Conservation (phyloP, 225 moss, liverwort and hornwort genomes). For the Sphagnum contortum region DNA sequence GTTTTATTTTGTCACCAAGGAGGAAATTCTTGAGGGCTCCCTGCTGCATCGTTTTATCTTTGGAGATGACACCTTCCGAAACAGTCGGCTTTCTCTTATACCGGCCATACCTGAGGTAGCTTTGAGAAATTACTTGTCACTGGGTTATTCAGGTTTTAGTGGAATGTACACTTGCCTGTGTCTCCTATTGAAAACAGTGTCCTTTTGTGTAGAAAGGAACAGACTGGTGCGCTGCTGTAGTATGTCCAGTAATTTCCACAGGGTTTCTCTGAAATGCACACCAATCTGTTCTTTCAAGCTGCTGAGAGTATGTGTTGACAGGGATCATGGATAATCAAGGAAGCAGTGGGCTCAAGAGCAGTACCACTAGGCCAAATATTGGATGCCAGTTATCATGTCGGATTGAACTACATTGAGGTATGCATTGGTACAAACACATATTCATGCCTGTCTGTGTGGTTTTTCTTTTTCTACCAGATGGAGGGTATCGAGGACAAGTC, state of each 20-base stretch:
- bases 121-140: no score
- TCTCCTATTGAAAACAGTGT: no score
- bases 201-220: no score
- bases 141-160: not conserved
- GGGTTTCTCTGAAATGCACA: not conserved
- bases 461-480: no score
- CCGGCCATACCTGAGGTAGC: slow-evolving; percentile 64
- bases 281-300: not conserved
- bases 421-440: no score
- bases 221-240: no score
- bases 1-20: slow-evolving; percentile 56
- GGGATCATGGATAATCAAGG: slow-evolving; percentile 70
- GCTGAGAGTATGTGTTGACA: slow-evolving; percentile 4
- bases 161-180: not conserved
- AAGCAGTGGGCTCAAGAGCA: slow-evolving; percentile 67
- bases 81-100: slow-evolving; percentile 58
- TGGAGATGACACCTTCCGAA: slow-evolving; percentile 62
- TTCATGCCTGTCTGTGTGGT: no score
- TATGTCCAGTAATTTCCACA: no score
- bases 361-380: slow-evolving; percentile 57
- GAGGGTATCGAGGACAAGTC: no score
- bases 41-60: slow-evolving; percentile 56
- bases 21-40: slow-evolving; percentile 49
- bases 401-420: slow-evolving; percentile 66
- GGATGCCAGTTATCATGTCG: slow-evolving; percentile 53